Evolutionary conservation across 1,284 basidiomycete genomes (phyloP), one percentile per base, ranked within the genome.

Genomic region (Naganishia sp.): DNA sequence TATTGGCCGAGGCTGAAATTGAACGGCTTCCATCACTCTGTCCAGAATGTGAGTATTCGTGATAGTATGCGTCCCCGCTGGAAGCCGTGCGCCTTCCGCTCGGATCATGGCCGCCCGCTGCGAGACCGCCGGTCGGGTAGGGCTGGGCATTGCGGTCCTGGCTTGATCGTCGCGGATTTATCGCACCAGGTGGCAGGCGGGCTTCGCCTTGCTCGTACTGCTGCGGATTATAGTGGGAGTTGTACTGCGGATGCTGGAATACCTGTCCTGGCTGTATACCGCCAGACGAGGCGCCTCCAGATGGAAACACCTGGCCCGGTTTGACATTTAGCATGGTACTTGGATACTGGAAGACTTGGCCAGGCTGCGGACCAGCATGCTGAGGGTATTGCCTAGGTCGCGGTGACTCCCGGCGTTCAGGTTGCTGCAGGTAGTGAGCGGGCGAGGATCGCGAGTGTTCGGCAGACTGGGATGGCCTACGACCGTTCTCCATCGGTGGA

Each of bases 301-400:
- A 68, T 2, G 59, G 54, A 55, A 72, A 76, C 18, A 72, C 60
- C 64, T 76, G 75, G 28, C 74, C 77, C 1, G 76, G 74, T 46
- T 73, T 71, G 28, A 67, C 65, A 43, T 63, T 55, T 6, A 55
- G 31, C 63, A 64, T 64, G 15, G 15, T 55, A n/a, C 71, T 71
- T 0, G 77, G 77, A 67, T 78, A 76, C 46, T 77, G 76, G 70
- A 78, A 80, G 5, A 79, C 71, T 69, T 80, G 78, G 10, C 78
- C 79, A 2, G 79, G 78, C 68, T 79, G 78, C n/a, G 78, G 72
- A 15, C 74, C 73, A 1, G 67, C 63, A 67, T 39, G 56, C 1
- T 25, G 64, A 10, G 67, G 48, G 25, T 63, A 55, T 25, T 68
- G 63, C 36, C 63, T 67, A 10, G 52, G 63, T 43, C 57, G 61